Evolutionary conservation across 495 filamentous ascomycete species (phyloP).

Genomic region (Penicillium coffeae): DNA sequence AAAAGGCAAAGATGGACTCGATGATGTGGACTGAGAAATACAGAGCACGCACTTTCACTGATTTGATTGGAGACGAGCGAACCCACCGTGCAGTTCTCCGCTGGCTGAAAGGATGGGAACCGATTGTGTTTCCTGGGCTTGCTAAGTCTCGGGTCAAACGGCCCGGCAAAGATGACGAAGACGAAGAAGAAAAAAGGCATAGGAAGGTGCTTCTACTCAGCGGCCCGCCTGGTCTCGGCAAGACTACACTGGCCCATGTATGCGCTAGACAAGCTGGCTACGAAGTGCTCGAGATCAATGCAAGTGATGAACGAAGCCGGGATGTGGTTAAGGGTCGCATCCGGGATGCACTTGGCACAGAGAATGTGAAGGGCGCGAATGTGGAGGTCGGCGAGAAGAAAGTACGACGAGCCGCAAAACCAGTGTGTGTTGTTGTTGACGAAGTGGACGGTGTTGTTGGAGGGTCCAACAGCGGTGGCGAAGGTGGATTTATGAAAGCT

Average conservation of each 20-base stretch:
- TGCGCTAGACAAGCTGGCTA: conserved; percentile 94
- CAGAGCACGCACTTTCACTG: conserved; percentile 84
- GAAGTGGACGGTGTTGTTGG: conserved; percentile 92
- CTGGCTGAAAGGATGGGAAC: conserved; percentile 94
- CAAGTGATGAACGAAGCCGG: conserved; percentile 91
- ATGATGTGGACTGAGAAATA: conserved; percentile 87
- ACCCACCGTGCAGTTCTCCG: conserved; percentile 87
- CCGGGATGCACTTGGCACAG: conserved; percentile 80
- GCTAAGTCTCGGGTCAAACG: conserved; percentile 51
- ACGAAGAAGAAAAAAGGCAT: conserved; percentile 63
- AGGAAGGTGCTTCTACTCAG: conserved; percentile 86
- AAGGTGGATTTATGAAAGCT: conserved; percentile 92
- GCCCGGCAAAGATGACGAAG: conserved; percentile 33
- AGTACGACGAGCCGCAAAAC: conserved; percentile 70
- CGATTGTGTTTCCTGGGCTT: conserved; percentile 79
- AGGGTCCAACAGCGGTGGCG: conserved; percentile 64
- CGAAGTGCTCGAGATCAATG: conserved; percentile 92
- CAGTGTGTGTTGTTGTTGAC: conserved; percentile 90
- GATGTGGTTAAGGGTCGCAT: conserved; percentile 93
- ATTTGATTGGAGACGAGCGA: conserved; percentile 89
- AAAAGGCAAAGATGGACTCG: conserved; percentile 34
- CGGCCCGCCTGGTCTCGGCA: conserved; percentile 88
- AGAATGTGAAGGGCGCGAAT: conserved; percentile 81
- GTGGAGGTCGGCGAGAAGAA: conserved; percentile 59
- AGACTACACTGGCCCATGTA: conserved; percentile 94